Base-by-base conservation (phyloP, 2,329 filamentous ascomycete species). In the Bimuria novae-zelandiae region DNA sequence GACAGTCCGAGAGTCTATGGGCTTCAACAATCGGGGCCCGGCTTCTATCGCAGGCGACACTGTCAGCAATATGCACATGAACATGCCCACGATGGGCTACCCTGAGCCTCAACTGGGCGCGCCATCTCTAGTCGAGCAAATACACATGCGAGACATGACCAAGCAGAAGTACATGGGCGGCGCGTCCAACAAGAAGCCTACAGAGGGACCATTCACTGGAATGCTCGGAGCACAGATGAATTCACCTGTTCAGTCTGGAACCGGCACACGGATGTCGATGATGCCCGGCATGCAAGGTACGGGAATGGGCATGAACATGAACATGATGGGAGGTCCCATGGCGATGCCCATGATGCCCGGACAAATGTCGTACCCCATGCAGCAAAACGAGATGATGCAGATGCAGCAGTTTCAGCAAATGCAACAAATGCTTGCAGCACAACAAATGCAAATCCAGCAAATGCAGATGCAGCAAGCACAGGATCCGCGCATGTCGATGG, bases 301-400 rank as follows among this genome's bases (percentile, higher is more conserved):
- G 60, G 62, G 58, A 25, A 65, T 61, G 56, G 62, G 57, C 22
- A 68, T 63, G 57, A 57, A 57, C 39, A 65, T 59, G 54, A 47
- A 43, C 30, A 55, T 67, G 64, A 67, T 67, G 62, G 51, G 59
- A 22, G 52, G 51, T 1, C 43, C 51, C 12, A 51, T 40, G 49
- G 51, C 49, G 17, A 69, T 69, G 64, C 61, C 60, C 3, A 68
- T 67, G 63, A 70, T 68, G 67, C 63, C 65, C 62, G 50, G 50
- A 25, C 37, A 42, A 29, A 70, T 69, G 67, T 64, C 61, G 21
- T 70, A 63, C 42, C 89, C 93, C 63, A 81, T 92, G 36, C 88
- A 94, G 81, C 88, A 84, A 6, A 88, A 91, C 67, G 62, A 70
- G 69, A 92, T 93, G 69, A 91, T 94, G 87, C 91, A 96, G 71